These are phyloP conservation scores for Melastoma candidum DNA, from an alignment of 441 rosid species.

Conservation along the genomic window DNA sequence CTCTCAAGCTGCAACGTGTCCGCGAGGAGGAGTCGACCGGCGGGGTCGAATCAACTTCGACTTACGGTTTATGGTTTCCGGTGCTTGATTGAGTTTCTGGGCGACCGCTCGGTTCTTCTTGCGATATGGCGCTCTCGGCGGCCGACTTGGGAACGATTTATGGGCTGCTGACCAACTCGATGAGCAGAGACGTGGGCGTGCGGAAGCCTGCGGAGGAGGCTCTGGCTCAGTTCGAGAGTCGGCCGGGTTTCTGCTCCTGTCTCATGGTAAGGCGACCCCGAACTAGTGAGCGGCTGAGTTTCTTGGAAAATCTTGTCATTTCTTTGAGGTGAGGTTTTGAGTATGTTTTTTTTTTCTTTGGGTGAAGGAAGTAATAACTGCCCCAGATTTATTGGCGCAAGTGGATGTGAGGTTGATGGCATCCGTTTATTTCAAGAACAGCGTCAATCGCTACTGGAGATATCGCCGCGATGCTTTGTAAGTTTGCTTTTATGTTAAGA, in stretches of 20 bases:
- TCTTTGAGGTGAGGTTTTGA: too few relatives aligned
- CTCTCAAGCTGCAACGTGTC: too few relatives aligned
- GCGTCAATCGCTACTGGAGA: conserved; percentile 88
- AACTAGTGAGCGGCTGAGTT: background rate
- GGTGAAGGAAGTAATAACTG: conserved; percentile 83
- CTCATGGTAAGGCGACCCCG: conserved; percentile 47
- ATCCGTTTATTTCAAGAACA: conserved; percentile 84
- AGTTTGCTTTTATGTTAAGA: conserved; percentile 10
- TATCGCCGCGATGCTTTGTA: conserved; percentile 71
- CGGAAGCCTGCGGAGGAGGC: conserved; percentile 90
- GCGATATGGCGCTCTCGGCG: conserved; percentile 79
- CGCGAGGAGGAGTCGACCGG: too few relatives aligned
- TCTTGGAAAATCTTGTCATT: too few relatives aligned
- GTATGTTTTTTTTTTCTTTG: too few relatives aligned
- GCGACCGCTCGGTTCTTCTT: too few relatives aligned
- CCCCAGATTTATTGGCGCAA: conserved; percentile 79
- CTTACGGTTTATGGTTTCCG: too few relatives aligned
- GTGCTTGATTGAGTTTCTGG: too few relatives aligned
- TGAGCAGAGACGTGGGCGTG: conserved; percentile 75
- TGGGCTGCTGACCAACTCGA: conserved; percentile 69
- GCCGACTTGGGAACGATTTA: conserved; percentile 84
- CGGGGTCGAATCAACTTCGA: too few relatives aligned
- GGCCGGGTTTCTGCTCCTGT: conserved; percentile 96
- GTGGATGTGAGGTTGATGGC: conserved; percentile 88
- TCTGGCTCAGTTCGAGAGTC: conserved; percentile 75